Conservation (phyloP, 768 basidiomycete genomes). For the Tricholoma saponaceum region DNA sequence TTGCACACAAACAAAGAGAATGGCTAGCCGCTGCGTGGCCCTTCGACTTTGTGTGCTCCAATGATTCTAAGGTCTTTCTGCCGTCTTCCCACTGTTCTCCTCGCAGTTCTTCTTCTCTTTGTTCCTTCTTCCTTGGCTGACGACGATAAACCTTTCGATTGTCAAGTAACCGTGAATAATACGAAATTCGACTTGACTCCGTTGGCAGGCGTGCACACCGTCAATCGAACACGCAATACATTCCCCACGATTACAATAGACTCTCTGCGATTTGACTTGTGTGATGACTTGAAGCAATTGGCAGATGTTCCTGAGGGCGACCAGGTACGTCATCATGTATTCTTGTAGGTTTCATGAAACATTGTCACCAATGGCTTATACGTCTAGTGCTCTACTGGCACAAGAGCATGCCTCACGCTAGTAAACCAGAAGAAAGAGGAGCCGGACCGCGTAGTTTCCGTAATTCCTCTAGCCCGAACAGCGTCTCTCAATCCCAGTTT, state of each 20-base stretch:
- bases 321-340: conserved; percentile 50
- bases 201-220: conserved; percentile 47
- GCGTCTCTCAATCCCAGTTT: conserved; percentile 28
- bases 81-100: conserved; percentile 7
- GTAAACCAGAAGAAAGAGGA: conserved; percentile 54
- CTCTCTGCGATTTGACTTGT: conserved; percentile 63
- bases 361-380: not conserved
- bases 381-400: conserved; percentile 60
- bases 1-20: not conserved
- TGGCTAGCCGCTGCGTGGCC: not conserved
- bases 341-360: conserved; percentile 5
- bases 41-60: not conserved
- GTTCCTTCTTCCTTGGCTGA: conserved; percentile 26
- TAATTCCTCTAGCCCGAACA: conserved; percentile 67
- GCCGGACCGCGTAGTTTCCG: conserved; percentile 59
- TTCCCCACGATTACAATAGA: conserved; percentile 66
- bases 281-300: conserved; percentile 47
- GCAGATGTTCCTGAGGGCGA: conserved; percentile 50
- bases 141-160: conserved; percentile 48
- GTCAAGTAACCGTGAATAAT: conserved; percentile 38
- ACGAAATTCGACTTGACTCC: conserved; percentile 57
- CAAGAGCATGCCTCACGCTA: conserved; percentile 70
- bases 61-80: conserved; percentile 19
- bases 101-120: conserved; percentile 12
- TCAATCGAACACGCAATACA: conserved; percentile 47